Evolutionary conservation across 257 asterid species (phyloP).

Genomic region (Paraleonurus japonicus): DNA sequence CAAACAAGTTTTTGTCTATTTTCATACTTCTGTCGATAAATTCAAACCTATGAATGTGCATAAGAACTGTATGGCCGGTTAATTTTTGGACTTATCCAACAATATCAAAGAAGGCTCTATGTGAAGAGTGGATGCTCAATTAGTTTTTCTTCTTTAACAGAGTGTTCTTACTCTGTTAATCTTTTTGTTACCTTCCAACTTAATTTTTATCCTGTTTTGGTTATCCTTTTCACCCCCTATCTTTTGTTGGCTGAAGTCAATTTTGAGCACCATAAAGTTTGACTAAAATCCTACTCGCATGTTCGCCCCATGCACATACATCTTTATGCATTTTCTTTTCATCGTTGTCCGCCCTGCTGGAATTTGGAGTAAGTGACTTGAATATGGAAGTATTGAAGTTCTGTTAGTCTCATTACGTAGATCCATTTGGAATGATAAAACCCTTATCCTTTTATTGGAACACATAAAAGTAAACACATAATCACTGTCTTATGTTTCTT

Average conservation of each 20-base stretch:
- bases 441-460: too few relatives aligned
- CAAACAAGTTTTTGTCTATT: too few relatives aligned
- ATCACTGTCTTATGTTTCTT: background rate
- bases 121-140: background rate
- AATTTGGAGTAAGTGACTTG: background rate
- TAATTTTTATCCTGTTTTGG: background rate
- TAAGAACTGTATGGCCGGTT: too few relatives aligned
- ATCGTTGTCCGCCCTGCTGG: background rate
- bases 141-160: background rate
- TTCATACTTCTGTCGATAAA: background rate
- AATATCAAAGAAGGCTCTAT: too few relatives aligned
- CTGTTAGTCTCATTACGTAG: background rate
- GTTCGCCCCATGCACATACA: background rate
- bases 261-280: background rate
- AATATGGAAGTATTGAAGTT: background rate
- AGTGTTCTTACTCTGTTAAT: background rate
- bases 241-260: background rate
- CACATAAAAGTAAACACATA: background rate
- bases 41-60: background rate
- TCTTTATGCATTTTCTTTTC: constrained; percentile 1
- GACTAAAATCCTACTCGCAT: background rate
- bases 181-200: background rate
- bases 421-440: background rate
- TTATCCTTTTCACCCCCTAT: background rate
- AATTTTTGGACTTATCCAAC: too few relatives aligned